phyloP scores from a whole-genome alignment of 2,329 filamentous ascomycete species.

The Ceratocystis colombiana region DNA sequence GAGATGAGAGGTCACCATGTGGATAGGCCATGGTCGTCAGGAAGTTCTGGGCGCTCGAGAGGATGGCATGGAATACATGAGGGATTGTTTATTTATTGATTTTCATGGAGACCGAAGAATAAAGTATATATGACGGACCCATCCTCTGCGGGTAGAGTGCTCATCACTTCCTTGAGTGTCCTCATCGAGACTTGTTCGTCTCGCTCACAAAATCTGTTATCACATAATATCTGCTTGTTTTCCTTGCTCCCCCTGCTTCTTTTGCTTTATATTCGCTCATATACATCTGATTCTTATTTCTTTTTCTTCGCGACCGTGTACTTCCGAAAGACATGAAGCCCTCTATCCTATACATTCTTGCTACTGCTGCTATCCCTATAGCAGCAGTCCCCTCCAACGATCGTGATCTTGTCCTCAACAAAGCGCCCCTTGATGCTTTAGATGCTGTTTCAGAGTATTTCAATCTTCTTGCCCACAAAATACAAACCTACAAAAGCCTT shows the following conservation, averaged over 20 bases:
- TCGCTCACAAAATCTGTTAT: background rate
- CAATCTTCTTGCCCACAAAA: conserved; percentile 47
- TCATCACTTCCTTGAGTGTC: background rate
- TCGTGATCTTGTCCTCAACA: conserved; percentile 36
- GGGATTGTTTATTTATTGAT: background rate
- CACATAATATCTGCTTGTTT: conserved; percentile 6
- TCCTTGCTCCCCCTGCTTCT: background rate
- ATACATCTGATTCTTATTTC: background rate
- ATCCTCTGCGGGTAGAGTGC: background rate
- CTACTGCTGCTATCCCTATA: conserved; percentile 33
- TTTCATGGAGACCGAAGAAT: background rate
- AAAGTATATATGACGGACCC: conserved; percentile 9
- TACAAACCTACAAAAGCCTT: conserved; percentile 40
- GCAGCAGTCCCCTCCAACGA: conserved; percentile 40
- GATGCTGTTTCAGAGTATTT: conserved; percentile 51
- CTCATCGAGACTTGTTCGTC: conserved; percentile 3
- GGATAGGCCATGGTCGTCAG: background rate
- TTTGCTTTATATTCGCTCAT: background rate
- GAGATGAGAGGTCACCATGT: background rate
- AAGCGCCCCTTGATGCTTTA: conserved; percentile 35
- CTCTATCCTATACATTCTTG: conserved; percentile 37
- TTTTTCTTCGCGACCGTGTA: background rate
- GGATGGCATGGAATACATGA: background rate
- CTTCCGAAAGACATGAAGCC: conserved; percentile 17
- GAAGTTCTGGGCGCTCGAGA: background rate